These are phyloP conservation scores for Fulvia fulva DNA, from an alignment of 2,329 filamentous ascomycete genomes.

Conservation along the genomic window DNA sequence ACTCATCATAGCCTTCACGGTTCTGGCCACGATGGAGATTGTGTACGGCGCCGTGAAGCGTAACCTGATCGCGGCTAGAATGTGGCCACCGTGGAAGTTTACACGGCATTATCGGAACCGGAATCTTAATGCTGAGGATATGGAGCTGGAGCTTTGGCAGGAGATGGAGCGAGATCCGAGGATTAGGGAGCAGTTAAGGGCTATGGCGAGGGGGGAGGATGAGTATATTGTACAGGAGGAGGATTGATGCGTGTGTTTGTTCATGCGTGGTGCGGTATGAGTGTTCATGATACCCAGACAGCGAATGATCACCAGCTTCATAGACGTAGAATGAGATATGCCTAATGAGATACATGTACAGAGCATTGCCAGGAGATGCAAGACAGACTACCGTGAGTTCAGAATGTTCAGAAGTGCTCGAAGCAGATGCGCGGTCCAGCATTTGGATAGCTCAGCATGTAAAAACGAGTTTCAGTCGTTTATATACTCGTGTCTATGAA, in stretches of 20 bases:
- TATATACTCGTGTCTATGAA: not conserved
- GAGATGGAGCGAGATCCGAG: conserved; percentile 25
- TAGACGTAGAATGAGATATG: not conserved
- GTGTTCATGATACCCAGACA: not conserved
- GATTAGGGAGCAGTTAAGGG: conserved; percentile 12
- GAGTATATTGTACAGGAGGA: conserved; percentile 1
- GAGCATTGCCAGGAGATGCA: not conserved
- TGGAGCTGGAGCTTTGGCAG: conserved; percentile 25
- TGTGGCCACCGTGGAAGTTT: conserved; percentile 25
- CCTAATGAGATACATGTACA: not conserved
- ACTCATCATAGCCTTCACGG: conserved; percentile 38
- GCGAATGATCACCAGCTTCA: not conserved
- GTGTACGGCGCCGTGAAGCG: conserved; percentile 21
- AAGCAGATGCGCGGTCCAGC: too few species aligned
- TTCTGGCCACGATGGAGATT: conserved; percentile 52
- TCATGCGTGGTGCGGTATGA: too few species aligned
- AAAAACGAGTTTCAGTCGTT: not conserved
- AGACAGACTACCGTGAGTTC: not conserved
- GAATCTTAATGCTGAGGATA: conserved; percentile 10
- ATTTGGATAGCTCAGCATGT: conserved; percentile 10
- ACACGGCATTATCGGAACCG: conserved; percentile 10
- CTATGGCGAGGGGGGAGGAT: conserved; percentile 16
- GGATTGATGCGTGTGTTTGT: not conserved
- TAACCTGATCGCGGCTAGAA: conserved; percentile 14
- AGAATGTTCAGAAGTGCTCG: too few species aligned